Conservation (phyloP, 2,329 filamentous ascomycete genomes). For the Alternaria longipes region DNA sequence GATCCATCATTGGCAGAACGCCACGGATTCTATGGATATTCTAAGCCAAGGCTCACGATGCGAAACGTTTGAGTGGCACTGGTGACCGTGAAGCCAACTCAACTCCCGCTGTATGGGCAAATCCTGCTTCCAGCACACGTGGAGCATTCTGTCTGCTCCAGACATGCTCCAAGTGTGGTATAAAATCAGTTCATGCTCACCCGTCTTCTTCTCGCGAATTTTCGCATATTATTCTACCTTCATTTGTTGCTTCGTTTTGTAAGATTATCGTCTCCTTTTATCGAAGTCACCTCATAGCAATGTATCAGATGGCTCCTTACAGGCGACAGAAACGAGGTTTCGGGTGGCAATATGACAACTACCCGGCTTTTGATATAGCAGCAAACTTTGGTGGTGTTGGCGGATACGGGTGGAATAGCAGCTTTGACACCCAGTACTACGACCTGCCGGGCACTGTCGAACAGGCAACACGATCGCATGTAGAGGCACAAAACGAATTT, state of each 20-base stretch:
- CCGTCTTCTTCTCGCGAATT: background rate
- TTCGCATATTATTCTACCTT: background rate
- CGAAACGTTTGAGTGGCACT: constrained; percentile 13
- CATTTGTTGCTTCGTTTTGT: background rate
- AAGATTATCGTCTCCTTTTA: too few species aligned
- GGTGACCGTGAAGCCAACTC: constrained; percentile 9
- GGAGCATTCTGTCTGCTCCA: background rate
- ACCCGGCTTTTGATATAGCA: background rate
- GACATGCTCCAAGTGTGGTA: background rate
- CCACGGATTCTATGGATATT: background rate
- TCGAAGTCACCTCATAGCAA: background rate
- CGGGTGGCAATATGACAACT: background rate
- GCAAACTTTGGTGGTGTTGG: background rate
- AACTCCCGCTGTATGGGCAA: background rate
- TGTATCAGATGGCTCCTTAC: constrained; percentile 11
- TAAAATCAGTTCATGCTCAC: background rate
- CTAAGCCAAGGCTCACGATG: constrained; percentile 4
- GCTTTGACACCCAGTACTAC: background rate
- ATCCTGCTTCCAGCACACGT: constrained; percentile 6
- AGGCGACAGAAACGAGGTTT: background rate
- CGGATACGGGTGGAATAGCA: background rate
- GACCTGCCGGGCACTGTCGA: constrained; percentile 17
- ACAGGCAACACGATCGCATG: constrained; percentile 26
- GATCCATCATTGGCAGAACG: background rate
- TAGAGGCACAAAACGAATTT: constrained; percentile 20